phyloP scores from a whole-genome alignment of 345 rosid genomes.

The Streptanthus diversifolius region DNA sequence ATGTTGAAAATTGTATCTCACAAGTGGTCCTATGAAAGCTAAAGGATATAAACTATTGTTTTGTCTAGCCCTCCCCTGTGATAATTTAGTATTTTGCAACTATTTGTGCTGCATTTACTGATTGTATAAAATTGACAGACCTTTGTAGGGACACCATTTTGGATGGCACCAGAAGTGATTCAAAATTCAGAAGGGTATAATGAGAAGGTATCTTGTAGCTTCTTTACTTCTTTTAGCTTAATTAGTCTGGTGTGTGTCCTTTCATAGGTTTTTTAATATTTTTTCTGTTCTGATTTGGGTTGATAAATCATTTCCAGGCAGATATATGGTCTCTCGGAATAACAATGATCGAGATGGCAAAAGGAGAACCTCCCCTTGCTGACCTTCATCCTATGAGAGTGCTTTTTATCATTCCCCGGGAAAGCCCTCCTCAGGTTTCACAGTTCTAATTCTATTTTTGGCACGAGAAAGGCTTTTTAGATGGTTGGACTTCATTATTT shows the following conservation, averaged over 20 bases:
- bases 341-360: slow-evolving; percentile 99
- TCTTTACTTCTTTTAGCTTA: slow-evolving; percentile 5
- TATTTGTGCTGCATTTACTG: slow-evolving; percentile 29
- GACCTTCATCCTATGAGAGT: slow-evolving; percentile 99
- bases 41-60: background rate
- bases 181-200: slow-evolving; percentile 97
- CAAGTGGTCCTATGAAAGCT: background rate
- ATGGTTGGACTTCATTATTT: slow-evolving; percentile 15
- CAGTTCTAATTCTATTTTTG: slow-evolving; percentile 22
- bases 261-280: slow-evolving; percentile 6
- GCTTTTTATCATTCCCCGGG: slow-evolving; percentile 98
- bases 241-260: slow-evolving; percentile 17
- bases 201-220: slow-evolving; percentile 64
- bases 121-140: slow-evolving; percentile 64
- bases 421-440: slow-evolving; percentile 97
- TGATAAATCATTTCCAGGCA: slow-evolving; percentile 59
- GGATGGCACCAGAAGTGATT: slow-evolving; percentile 99
- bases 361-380: slow-evolving; percentile 99
- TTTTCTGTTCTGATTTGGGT: slow-evolving; percentile 5
- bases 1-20: background rate
- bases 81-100: slow-evolving; percentile 18
- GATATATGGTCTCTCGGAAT: slow-evolving; percentile 99
- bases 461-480: slow-evolving; percentile 23
- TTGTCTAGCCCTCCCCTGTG: background rate
- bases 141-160: slow-evolving; percentile 99